Percentiles rank a stretch among this genome's conserved stretches.
Evolutionary conservation across 306 rosid species (phyloP).

Genomic region (Gynostemma pentaphyllum): DNA sequence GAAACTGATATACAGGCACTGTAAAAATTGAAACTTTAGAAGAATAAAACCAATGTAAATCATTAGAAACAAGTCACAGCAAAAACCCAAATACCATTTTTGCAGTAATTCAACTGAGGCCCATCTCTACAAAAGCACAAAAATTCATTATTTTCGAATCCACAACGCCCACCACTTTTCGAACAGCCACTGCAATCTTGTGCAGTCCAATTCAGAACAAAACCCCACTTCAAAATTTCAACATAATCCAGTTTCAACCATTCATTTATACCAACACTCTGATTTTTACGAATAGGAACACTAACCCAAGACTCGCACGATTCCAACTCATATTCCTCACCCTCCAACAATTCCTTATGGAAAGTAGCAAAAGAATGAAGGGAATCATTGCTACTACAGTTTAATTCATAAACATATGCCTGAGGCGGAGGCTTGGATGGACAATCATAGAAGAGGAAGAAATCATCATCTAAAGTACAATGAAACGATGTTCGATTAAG

Average conservation of each 20-base stretch:
- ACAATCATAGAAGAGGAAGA: constrained; percentile 54
- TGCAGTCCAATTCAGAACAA: constrained; percentile 7
- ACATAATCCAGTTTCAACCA: not conserved
- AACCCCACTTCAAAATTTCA: not conserved
- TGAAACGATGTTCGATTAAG: constrained; percentile 33
- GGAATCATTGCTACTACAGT: constrained; percentile 28
- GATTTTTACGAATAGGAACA: constrained; percentile 22
- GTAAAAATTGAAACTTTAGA: no score
- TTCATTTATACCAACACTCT: not conserved
- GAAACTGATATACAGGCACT: no score
- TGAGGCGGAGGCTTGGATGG: constrained; percentile 11
- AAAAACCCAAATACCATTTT: not conserved
- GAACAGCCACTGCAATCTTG: not conserved
- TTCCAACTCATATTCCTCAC: constrained; percentile 17
- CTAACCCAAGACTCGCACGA: constrained; percentile 27
- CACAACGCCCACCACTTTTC: not conserved
- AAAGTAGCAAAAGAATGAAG: constrained; percentile 41
- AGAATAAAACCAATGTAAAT: no score
- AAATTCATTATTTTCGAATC: not conserved
- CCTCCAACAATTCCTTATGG: constrained; percentile 27
- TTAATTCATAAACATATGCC: constrained; percentile 18
- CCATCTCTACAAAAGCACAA: not conserved
- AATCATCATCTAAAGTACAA: constrained; percentile 16
- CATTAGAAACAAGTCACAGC: not conserved
- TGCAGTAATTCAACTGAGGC: not conserved